Evolutionary conservation across 139 green algal genomes (phyloP).

Genomic region (Chlorella sorokiniana): DNA sequence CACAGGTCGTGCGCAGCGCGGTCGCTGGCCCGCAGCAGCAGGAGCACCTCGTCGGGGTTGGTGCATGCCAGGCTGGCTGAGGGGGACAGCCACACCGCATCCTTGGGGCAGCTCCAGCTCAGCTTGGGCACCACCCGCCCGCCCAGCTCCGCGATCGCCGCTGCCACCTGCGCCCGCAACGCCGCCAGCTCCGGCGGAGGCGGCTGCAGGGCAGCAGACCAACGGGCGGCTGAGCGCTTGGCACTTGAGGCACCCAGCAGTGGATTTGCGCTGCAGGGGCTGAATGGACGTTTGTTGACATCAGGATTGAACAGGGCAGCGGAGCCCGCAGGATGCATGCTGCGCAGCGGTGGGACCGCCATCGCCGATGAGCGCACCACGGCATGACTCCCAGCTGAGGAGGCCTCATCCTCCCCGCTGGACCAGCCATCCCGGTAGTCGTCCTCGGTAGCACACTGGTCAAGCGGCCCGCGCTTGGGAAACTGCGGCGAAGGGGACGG

Average conservation of each 20-base stretch:
- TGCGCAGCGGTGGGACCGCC: background rate
- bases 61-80: conserved; percentile 60
- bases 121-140: conserved; percentile 88
- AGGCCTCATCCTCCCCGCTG: conserved; percentile 21
- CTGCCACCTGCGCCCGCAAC: conserved; percentile 47
- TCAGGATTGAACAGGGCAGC: no score
- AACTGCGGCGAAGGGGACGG: conserved; percentile 12
- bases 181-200: conserved; percentile 36
- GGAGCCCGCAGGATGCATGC: no score
- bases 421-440: conserved; percentile 34
- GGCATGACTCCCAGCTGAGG: background rate
- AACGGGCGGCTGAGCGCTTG: background rate
- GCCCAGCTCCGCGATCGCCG: conserved; percentile 69
- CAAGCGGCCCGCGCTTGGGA: conserved; percentile 14
- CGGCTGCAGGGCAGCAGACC: conserved; percentile 1
- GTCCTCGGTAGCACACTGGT: conserved; percentile 22
- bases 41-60: conserved; percentile 78
- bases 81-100: conserved; percentile 84
- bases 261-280: background rate
- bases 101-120: conserved; percentile 91
- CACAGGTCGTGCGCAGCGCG: conserved; percentile 83
- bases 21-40: conserved; percentile 93
- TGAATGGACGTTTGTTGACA: no score
- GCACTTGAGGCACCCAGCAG: background rate
- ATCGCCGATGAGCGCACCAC: background rate